Evolutionary conservation across 2,329 filamentous ascomycete genomes (phyloP).

Genomic region (Furcasterigmium furcatum): DNA sequence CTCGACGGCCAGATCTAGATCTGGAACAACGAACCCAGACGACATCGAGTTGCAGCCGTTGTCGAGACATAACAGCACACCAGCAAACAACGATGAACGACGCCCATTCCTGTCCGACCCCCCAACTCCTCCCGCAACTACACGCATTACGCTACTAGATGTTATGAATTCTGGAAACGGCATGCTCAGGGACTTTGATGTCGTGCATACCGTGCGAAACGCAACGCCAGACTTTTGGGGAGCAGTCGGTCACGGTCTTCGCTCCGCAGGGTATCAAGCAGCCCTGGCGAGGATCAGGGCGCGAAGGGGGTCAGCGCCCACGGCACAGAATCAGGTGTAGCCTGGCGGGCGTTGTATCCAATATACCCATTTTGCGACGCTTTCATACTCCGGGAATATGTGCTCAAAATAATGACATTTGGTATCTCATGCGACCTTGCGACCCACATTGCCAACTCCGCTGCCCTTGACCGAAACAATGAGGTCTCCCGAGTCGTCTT

Average conservation of each 20-base stretch:
- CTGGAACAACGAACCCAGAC: conserved; percentile 8
- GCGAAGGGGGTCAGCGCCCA: not conserved
- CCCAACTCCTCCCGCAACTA: conserved; percentile 10
- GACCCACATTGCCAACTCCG: conserved; percentile 91
- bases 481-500: conserved; percentile 68
- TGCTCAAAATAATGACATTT: conserved; percentile 4
- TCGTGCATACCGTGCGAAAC: conserved; percentile 44
- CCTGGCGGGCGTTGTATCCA: too few relatives aligned
- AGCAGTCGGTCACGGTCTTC: conserved; percentile 48
- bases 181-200: conserved; percentile 49
- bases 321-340: not conserved
- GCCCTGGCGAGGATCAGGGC: conserved; percentile 37
- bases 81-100: conserved; percentile 21
- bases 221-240: conserved; percentile 43
- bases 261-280: conserved; percentile 51
- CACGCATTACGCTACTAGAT: conserved; percentile 34
- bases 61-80: conserved; percentile 17
- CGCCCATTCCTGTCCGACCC: conserved; percentile 13
- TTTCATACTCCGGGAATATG: not conserved
- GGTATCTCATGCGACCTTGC: conserved; percentile 67
- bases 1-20: too few relatives aligned
- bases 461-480: conserved; percentile 88
- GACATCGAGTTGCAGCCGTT: conserved; percentile 44
- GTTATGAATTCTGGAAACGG: conserved; percentile 53
- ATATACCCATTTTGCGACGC: conserved; percentile 10